These are phyloP conservation scores for Zangia roseola DNA, from an alignment of 768 basidiomycete genomes.

Conservation along the genomic window DNA sequence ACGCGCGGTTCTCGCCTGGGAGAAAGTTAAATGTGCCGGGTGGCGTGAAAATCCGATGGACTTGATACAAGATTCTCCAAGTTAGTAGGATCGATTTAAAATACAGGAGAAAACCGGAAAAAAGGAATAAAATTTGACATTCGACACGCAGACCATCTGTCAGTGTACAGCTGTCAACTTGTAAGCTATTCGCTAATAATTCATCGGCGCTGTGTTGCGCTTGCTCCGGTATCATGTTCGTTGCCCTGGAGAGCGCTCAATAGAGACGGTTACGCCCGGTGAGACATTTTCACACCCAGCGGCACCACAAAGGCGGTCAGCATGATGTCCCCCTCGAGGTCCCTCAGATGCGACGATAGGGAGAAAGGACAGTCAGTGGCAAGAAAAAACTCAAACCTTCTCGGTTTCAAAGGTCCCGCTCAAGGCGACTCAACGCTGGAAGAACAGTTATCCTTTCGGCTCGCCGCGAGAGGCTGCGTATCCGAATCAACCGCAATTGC, in stretches of 20 bases:
- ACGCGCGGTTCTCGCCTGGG: conserved; percentile 19
- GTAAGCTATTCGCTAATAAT: not conserved
- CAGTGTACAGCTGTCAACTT: not conserved
- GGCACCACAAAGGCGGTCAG: not conserved
- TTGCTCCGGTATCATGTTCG: too few relatives aligned
- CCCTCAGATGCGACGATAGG: not conserved
- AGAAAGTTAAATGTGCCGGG: conserved; percentile 24
- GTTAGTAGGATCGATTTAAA: conserved; percentile 1
- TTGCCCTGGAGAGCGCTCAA: too few relatives aligned
- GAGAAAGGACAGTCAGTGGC: not conserved
- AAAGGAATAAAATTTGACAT: not conserved
- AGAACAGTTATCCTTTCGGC: conserved; percentile 3
- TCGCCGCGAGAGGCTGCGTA: conserved; percentile 6
- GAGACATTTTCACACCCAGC: conserved; percentile 18
- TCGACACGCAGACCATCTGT: not conserved
- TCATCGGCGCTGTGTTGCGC: not conserved
- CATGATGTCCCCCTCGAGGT: too few relatives aligned
- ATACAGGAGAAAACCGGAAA: not conserved
- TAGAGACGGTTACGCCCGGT: not conserved
- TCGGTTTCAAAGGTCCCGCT: conserved; percentile 3
- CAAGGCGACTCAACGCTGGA: not conserved
- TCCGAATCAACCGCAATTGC: conserved; percentile 7
- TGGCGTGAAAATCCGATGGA: conserved; percentile 30
- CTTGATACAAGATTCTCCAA: conserved; percentile 12
- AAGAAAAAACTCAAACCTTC: not conserved